Evolutionary conservation across 2,329 filamentous ascomycete genomes (phyloP).

Genomic region (Epichloe baconii): DNA sequence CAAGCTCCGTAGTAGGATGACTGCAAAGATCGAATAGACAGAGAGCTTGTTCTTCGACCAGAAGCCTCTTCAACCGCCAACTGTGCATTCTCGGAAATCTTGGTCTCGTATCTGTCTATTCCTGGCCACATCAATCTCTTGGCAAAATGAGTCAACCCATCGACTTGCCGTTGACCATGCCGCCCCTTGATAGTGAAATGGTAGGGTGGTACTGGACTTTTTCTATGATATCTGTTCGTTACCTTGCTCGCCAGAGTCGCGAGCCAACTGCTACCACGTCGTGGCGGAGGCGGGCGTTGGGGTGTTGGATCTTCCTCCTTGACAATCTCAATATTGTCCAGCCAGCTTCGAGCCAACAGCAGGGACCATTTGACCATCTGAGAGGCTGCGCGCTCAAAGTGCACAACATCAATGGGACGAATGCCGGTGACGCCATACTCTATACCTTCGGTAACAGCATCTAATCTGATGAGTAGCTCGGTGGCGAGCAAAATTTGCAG

Average conservation of each 20-base stretch:
- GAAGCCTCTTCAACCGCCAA: slow-evolving; percentile 23
- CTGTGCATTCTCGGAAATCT: slow-evolving; percentile 34
- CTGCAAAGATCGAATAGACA: slow-evolving; percentile 21
- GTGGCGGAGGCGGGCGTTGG: slow-evolving; percentile 6
- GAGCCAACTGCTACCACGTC: slow-evolving; percentile 33
- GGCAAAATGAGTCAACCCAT: slow-evolving; percentile 51
- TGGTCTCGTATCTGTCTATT: slow-evolving; percentile 36
- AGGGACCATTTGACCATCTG: slow-evolving; percentile 54
- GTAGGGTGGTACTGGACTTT: slow-evolving; percentile 17
- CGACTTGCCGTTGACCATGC: slow-evolving; percentile 44
- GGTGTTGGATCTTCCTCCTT: slow-evolving; percentile 23
- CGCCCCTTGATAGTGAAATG: slow-evolving; percentile 41
- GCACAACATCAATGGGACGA: slow-evolving; percentile 42
- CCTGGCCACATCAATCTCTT: slow-evolving; percentile 49
- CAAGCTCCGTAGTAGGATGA: slow-evolving; percentile 35
- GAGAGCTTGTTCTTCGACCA: slow-evolving; percentile 22
- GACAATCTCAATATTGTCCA: slow-evolving; percentile 52
- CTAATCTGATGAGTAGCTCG: slow-evolving; percentile 51
- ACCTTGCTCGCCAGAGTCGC: slow-evolving; percentile 43
- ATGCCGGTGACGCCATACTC: slow-evolving; percentile 39
- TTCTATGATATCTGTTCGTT: slow-evolving; percentile 27
- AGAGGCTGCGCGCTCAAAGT: slow-evolving; percentile 49
- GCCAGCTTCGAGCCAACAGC: slow-evolving; percentile 49
- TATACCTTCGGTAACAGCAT: slow-evolving; percentile 48
- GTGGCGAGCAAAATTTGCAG: slow-evolving; percentile 52